Evolutionary conservation across 1,139 yeast species (phyloP).

Genomic region (Cylindricascospora bacillispora): DNA sequence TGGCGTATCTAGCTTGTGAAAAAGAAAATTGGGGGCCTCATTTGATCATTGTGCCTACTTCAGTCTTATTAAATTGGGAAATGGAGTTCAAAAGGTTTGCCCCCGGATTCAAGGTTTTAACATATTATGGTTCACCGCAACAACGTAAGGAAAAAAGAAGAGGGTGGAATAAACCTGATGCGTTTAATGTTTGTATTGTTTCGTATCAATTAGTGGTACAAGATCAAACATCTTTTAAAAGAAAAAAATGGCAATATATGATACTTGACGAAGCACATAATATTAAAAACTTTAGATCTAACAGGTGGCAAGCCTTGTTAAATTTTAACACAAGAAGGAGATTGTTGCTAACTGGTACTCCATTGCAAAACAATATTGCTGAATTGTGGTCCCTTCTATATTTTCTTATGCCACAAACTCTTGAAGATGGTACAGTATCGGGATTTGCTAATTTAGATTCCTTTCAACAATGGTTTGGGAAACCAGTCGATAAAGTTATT

Average conservation of each 20-base stretch:
- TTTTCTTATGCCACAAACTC: constrained; percentile 76
- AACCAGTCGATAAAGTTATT: constrained; percentile 84
- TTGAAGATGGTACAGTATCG: constrained; percentile 40
- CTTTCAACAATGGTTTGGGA: constrained; percentile 97
- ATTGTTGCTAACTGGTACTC: constrained; percentile 86
- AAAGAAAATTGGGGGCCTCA: constrained; percentile 98
- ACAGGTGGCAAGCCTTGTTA: constrained; percentile 90
- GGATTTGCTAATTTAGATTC: constrained; percentile 95
- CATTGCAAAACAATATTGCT: constrained; percentile 81
- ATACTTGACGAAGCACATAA: constrained; percentile 97
- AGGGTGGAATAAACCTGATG: constrained; percentile 95
- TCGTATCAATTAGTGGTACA: constrained; percentile 94
- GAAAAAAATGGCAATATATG: constrained; percentile 94
- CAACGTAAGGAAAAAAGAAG: constrained; percentile 91
- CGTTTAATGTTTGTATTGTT: constrained; percentile 94
- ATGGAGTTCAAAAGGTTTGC: constrained; percentile 98
- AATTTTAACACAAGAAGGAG: constrained; percentile 90
- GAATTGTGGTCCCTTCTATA: constrained; percentile 91
- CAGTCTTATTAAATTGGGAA: constrained; percentile 99
- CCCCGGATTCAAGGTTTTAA: constrained; percentile 91
- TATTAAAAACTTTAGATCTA: constrained; percentile 89
- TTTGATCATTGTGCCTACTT: constrained; percentile 90
- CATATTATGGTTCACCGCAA: constrained; percentile 96
- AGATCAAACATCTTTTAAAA: constrained; percentile 85
- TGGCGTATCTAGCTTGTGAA: constrained; percentile 84